Conservation (phyloP, 2,329 filamentous ascomycete species). For the Colletotrichum abscissum region DNA sequence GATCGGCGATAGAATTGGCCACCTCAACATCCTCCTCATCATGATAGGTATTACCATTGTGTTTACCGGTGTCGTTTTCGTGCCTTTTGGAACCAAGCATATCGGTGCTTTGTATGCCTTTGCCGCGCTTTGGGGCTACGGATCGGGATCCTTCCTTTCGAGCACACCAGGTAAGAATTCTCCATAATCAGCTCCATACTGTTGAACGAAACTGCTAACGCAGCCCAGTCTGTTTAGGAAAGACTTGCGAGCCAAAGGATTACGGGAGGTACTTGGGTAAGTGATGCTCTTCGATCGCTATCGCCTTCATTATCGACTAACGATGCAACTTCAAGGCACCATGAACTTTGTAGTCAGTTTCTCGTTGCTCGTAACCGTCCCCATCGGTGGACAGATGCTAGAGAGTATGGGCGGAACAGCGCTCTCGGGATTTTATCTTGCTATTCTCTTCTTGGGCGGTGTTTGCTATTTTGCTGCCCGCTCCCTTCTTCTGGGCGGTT, state of each 20-base stretch:
- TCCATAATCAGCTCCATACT: background rate
- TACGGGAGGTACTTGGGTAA: slow-evolving; percentile 55
- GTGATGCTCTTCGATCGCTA: background rate
- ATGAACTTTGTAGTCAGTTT: slow-evolving; percentile 59
- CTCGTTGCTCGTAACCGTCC: slow-evolving; percentile 56
- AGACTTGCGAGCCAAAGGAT: slow-evolving; percentile 57
- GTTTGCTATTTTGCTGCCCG: slow-evolving; percentile 45
- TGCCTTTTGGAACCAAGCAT: slow-evolving; percentile 55
- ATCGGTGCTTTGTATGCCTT: slow-evolving; percentile 55
- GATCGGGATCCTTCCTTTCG: slow-evolving; percentile 58
- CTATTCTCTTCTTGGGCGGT: slow-evolving; percentile 50
- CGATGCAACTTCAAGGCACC: slow-evolving; percentile 46
- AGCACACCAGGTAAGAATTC: slow-evolving; percentile 45
- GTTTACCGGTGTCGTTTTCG: slow-evolving; percentile 54
- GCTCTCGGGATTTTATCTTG: slow-evolving; percentile 58
- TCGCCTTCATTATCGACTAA: background rate
- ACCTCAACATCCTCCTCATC: slow-evolving; percentile 56
- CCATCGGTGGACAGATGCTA: slow-evolving; percentile 57
- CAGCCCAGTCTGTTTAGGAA: slow-evolving; percentile 53
- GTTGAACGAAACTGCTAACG: background rate
- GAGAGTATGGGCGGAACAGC: slow-evolving; percentile 55
- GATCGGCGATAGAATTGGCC: slow-evolving; percentile 53
- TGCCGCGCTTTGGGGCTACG: slow-evolving; percentile 59
- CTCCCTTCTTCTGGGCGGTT: slow-evolving; percentile 14
- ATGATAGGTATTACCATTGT: slow-evolving; percentile 50